These are phyloP conservation scores for Thermomucor indicae-seudaticae DNA, from an alignment of 371 early-diverging fungal species.

Conservation along the genomic window DNA sequence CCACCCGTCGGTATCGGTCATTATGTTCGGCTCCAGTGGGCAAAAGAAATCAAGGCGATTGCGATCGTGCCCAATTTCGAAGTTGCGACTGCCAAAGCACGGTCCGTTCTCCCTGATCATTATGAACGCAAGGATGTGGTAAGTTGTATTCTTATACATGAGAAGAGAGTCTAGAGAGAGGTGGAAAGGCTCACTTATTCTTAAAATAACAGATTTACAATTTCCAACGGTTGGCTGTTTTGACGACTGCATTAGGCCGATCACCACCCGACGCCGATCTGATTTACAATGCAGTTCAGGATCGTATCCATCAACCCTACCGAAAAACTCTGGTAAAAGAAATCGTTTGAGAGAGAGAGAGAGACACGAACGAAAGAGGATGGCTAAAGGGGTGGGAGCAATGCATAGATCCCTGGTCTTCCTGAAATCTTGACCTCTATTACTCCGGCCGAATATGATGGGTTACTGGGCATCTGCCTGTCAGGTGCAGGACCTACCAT, in stretches of 20 bases:
- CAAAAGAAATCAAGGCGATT: conserved; percentile 72
- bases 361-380: not conserved
- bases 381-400: not conserved
- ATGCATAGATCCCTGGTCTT: conserved; percentile 80
- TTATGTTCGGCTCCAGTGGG: conserved; percentile 64
- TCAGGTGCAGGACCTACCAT: conserved; percentile 97
- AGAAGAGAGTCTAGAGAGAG: not conserved
- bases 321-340: conserved; percentile 75
- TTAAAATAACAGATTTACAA: conserved; percentile 70
- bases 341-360: not conserved
- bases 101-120: conserved; percentile 77
- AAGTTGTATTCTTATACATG: conserved; percentile 25
- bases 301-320: conserved; percentile 93
- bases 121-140: conserved; percentile 82
- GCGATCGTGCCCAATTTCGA: conserved; percentile 90
- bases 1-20: conserved; percentile 68
- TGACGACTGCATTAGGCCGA: conserved; percentile 76
- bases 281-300: conserved; percentile 90
- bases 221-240: conserved; percentile 87
- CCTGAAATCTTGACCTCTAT: conserved; percentile 73
- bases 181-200: not conserved
- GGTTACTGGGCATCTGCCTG: conserved; percentile 88
- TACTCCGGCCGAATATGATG: conserved; percentile 72
- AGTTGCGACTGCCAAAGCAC: conserved; percentile 86
- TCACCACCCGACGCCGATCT: conserved; percentile 65